phyloP scores from a whole-genome alignment of 2,329 filamentous ascomycete species.

The Coleophoma crateriformis region DNA sequence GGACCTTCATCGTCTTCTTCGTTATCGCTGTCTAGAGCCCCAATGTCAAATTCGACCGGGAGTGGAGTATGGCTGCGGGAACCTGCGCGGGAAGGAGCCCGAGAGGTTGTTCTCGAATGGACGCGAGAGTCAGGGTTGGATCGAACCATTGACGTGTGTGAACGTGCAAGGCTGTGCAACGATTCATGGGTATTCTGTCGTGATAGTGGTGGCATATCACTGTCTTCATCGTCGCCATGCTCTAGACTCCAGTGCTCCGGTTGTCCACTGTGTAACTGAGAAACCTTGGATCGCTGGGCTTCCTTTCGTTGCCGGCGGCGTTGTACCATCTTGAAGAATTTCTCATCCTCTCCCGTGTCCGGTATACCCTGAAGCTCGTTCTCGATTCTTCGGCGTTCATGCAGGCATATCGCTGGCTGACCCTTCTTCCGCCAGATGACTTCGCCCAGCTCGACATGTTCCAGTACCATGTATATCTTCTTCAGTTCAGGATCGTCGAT shows the following conservation, averaged over 20 bases:
- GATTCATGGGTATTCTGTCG: constrained; percentile 22
- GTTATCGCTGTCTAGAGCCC: constrained; percentile 36
- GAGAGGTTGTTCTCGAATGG: constrained; percentile 20
- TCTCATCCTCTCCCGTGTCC: constrained; percentile 51
- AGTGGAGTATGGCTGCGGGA: constrained; percentile 28
- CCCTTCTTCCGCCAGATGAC: constrained; percentile 92
- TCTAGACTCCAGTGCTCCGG: constrained; percentile 81
- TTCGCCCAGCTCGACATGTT: constrained; percentile 91
- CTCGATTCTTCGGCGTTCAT: constrained; percentile 78
- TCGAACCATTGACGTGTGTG: constrained; percentile 12
- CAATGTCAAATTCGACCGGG: constrained; percentile 30
- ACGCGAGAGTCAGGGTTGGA: constrained; percentile 22
- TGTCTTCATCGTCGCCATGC: constrained; percentile 51
- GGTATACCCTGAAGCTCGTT: constrained; percentile 58
- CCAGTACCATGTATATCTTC: constrained; percentile 97
- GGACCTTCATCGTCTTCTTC: constrained; percentile 43
- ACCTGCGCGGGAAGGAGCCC: constrained; percentile 19
- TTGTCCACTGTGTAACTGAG: constrained; percentile 39
- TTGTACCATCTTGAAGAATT: constrained; percentile 53
- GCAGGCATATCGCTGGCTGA: constrained; percentile 72
- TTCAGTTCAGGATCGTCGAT: constrained; percentile 95
- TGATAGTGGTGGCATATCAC: constrained; percentile 22
- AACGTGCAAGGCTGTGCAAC: constrained; percentile 11
- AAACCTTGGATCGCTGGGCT: constrained; percentile 49
- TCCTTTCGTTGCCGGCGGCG: constrained; percentile 53